These are phyloP conservation scores for Balakata baccata DNA, from an alignment of 345 rosid genomes.

Conservation along the genomic window DNA sequence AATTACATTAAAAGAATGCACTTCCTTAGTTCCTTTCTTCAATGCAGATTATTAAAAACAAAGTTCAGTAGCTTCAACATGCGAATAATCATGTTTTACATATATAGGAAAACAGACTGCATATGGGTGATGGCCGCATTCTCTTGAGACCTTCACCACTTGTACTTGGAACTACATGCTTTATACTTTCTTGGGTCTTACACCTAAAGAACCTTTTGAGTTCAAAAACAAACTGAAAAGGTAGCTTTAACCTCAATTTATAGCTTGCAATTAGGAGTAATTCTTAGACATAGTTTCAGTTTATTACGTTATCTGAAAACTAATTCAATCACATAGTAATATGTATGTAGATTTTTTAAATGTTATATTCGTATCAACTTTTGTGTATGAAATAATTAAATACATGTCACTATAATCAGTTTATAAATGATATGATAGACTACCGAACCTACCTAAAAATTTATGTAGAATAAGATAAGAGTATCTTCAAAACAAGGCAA, in stretches of 20 bases:
- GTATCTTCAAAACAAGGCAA: constrained; percentile 11
- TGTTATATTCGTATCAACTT: too few species aligned
- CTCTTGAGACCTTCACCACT: constrained; percentile 61
- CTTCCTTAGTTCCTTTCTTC: background rate
- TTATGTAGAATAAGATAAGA: background rate
- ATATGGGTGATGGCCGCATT: constrained; percentile 50
- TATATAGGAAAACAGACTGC: constrained; percentile 13
- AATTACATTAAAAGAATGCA: constrained; percentile 21
- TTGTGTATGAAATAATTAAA: too few species aligned
- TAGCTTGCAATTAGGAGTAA: too few species aligned
- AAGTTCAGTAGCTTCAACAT: constrained; percentile 9
- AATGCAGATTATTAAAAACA: background rate
- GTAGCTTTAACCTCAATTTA: background rate
- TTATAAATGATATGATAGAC: background rate
- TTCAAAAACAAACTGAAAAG: constrained; percentile 30
- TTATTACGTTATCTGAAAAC: too few species aligned
- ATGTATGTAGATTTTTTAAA: too few species aligned
- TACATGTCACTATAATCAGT: too few species aligned
- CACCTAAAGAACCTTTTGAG: constrained; percentile 27
- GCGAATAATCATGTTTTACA: constrained; percentile 20
- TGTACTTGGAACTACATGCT: constrained; percentile 20
- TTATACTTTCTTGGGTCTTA: background rate
- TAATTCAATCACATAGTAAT: too few species aligned
- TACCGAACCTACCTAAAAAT: background rate
- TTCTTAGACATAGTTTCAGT: too few species aligned